Conservation (phyloP, 2,329 filamentous ascomycete genomes). For the Aspergillus hortae region DNA sequence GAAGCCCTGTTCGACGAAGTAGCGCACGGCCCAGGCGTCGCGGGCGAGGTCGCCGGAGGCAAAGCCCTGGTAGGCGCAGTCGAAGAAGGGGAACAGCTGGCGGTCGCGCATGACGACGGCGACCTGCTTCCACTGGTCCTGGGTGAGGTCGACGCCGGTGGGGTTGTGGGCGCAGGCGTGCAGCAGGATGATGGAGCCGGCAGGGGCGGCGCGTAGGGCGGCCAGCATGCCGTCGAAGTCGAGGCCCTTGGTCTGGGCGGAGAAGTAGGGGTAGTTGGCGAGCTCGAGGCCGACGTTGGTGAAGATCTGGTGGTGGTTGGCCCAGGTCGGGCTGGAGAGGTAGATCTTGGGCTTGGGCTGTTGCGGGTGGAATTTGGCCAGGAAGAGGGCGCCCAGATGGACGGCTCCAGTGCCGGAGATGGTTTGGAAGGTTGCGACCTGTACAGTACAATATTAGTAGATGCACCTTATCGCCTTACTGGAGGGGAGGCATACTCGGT, state of each 20-base stretch:
- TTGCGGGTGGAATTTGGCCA: conserved; percentile 78
- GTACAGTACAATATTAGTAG: not conserved
- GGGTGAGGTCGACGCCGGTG: conserved; percentile 90
- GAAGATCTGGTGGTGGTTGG: conserved; percentile 99
- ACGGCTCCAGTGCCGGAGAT: conserved; percentile 96
- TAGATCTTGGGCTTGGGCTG: conserved; percentile 69
- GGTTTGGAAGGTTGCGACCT: conserved; percentile 77
- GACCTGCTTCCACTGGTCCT: conserved; percentile 91
- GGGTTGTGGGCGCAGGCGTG: conserved; percentile 98
- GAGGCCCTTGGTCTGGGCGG: conserved; percentile 79
- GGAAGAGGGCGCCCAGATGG: conserved; percentile 89
- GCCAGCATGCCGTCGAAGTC: conserved; percentile 86
- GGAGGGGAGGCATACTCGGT: conserved; percentile 55
- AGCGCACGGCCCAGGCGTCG: conserved; percentile 88
- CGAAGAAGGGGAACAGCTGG: conserved; percentile 96
- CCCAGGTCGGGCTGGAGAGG: conserved; percentile 94
- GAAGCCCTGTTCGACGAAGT: conserved; percentile 93
- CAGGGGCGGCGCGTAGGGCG: conserved; percentile 66
- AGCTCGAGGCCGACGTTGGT: conserved; percentile 77
- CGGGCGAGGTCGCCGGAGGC: conserved; percentile 82
- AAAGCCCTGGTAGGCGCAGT: conserved; percentile 96
- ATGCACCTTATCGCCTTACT: no score
- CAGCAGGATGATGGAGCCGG: conserved; percentile 80
- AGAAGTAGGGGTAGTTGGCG: conserved; percentile 91
- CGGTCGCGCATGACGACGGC: conserved; percentile 71